Evolutionary conservation across 495 filamentous ascomycete species (phyloP).

Genomic region (Hypoxylon perforatum): DNA sequence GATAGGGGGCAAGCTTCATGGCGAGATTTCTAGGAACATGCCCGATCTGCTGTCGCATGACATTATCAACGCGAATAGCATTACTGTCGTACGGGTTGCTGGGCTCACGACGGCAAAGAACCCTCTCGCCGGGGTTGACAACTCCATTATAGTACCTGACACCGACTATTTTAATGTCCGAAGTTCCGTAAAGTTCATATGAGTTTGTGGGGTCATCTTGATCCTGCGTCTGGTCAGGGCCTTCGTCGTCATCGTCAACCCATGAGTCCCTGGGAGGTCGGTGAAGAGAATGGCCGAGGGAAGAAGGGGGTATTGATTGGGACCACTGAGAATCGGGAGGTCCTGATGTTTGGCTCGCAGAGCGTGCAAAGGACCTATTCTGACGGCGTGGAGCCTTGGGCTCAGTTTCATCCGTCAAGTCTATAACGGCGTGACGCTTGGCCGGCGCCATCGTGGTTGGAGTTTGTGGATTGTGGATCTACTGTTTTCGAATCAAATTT

Average conservation of each 20-base stretch:
- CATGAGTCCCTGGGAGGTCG: constrained; percentile 22
- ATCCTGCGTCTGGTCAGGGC: constrained; percentile 62
- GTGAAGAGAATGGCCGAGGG: constrained; percentile 25
- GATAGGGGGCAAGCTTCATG: constrained; percentile 76
- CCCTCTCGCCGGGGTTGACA: constrained; percentile 77
- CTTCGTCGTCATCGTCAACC: constrained; percentile 57
- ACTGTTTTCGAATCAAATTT: not conserved
- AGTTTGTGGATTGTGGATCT: not conserved
- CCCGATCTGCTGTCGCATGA: constrained; percentile 81
- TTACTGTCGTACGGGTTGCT: constrained; percentile 79
- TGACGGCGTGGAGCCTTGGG: constrained; percentile 42
- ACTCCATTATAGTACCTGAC: constrained; percentile 80
- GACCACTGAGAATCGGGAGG: constrained; percentile 28
- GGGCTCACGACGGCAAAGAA: constrained; percentile 75
- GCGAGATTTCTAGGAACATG: constrained; percentile 77
- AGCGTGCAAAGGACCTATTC: constrained; percentile 23
- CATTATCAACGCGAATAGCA: constrained; percentile 83
- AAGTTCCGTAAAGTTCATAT: constrained; percentile 46
- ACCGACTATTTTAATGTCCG: constrained; percentile 79
- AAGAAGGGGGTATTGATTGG: constrained; percentile 23
- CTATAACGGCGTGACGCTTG: constrained; percentile 18
- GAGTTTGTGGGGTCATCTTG: constrained; percentile 50
- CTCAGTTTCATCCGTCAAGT: constrained; percentile 1
- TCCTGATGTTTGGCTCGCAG: constrained; percentile 8
- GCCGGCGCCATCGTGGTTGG: constrained; percentile 15